Conservation (phyloP, 148 eudicot genomes). For the Oxyria digyna region DNA sequence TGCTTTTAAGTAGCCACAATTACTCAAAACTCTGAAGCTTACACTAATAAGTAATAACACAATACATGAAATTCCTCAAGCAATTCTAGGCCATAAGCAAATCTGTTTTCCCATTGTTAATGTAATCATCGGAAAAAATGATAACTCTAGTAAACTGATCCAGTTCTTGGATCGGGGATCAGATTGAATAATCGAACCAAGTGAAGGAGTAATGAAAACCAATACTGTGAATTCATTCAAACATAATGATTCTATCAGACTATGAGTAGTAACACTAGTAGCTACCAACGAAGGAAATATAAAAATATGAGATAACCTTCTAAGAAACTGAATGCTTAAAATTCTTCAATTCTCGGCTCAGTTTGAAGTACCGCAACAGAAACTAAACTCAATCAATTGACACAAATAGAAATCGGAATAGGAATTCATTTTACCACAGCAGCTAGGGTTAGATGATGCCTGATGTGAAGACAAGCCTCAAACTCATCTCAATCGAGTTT, state of each 20-base stretch:
- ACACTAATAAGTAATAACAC: no score
- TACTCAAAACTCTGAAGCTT: no score
- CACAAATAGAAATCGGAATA: neutral
- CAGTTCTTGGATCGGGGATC: neutral
- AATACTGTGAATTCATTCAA: no score
- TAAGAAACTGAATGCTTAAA: neutral
- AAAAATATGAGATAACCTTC: neutral
- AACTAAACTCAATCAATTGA: neutral
- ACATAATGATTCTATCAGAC: no score
- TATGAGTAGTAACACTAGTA: no score
- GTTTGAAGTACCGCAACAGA: neutral
- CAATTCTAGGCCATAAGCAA: no score
- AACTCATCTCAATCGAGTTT: neutral
- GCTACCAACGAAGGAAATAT: neutral
- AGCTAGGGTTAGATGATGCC: neutral
- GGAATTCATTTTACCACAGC: neutral
- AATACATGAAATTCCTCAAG: no score
- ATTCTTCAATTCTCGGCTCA: neutral
- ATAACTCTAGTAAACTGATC: no score
- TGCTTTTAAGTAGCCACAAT: no score
- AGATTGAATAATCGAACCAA: neutral
- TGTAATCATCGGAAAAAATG: no score
- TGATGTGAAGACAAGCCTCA: neutral
- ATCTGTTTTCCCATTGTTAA: no score
- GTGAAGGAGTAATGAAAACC: no score